A percentile compares a stretch with the other conserved stretches of the same genome.
phyloP scores from a whole-genome alignment of 179 eudicot genomes.

The Beta corolliflora region DNA sequence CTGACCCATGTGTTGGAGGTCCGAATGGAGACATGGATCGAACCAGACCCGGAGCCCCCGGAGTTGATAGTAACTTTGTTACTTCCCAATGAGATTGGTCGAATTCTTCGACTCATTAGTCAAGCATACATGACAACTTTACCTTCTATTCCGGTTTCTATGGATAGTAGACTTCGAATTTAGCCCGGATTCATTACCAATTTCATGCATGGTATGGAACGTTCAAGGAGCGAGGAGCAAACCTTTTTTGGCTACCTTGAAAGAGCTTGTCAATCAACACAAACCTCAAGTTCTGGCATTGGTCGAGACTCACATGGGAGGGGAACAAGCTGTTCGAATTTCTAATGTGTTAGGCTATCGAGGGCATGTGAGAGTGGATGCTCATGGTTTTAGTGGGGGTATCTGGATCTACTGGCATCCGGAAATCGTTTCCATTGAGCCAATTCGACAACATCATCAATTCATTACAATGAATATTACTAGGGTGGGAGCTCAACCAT shows the following conservation, averaged over 20 bases:
- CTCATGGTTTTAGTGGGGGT: too few species aligned
- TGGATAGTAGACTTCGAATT: neutral
- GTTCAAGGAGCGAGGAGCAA: neutral
- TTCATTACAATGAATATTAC: neutral
- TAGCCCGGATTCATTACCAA: neutral
- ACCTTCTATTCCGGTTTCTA: too few species aligned
- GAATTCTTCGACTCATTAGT: too few species aligned
- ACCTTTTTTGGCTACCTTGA: too few species aligned
- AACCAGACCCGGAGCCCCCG: too few species aligned
- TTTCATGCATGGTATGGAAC: neutral
- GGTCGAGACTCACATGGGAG: neutral
- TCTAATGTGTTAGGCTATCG: neutral
- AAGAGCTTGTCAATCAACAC: neutral
- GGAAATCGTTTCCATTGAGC: neutral
- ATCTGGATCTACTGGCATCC: too few species aligned
- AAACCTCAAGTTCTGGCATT: neutral
- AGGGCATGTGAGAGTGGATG: neutral
- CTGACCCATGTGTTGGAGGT: too few species aligned
- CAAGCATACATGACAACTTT: too few species aligned
- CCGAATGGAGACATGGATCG: too few species aligned
- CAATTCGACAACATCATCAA: neutral
- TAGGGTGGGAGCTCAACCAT: neutral
- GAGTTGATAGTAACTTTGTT: too few species aligned
- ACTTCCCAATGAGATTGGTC: too few species aligned
- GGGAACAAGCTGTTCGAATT: neutral